These are phyloP conservation scores for Rachicladosporium sp. DNA, from an alignment of 2,329 filamentous ascomycete genomes.

Conservation along the genomic window DNA sequence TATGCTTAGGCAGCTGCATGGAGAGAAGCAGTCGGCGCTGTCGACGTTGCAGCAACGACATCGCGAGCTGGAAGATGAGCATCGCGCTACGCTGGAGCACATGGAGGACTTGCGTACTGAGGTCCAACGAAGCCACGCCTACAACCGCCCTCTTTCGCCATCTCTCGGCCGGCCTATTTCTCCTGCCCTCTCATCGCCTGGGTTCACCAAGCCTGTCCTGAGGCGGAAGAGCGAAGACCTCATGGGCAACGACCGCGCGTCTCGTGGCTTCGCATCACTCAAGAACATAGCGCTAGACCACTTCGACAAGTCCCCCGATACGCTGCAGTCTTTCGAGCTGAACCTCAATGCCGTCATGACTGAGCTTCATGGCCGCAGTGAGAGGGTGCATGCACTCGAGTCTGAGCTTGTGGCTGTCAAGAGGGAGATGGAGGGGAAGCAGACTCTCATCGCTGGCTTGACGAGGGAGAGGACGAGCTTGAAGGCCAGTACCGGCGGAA, in stretches of 20 bases:
- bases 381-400: conserved; percentile 83
- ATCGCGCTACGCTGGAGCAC: conserved; percentile 69
- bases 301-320: conserved; percentile 69
- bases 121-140: conserved; percentile 45
- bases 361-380: conserved; percentile 74
- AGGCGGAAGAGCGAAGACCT: conserved; percentile 22
- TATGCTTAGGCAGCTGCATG: conserved; percentile 55
- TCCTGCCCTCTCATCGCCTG: conserved; percentile 4
- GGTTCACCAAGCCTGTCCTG: conserved; percentile 43
- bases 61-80: conserved; percentile 67
- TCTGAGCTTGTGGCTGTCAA: conserved; percentile 69
- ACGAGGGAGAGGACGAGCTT: conserved; percentile 87
- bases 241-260: conserved; percentile 56
- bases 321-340: conserved; percentile 83
- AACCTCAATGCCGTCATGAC: conserved; percentile 88
- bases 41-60: conserved; percentile 65
- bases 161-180: conserved; percentile 28
- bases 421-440: conserved; percentile 96
- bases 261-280: conserved; percentile 79
- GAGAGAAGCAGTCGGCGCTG: conserved; percentile 66
- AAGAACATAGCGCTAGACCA: conserved; percentile 80
- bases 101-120: conserved; percentile 87
- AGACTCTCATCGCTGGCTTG: conserved; percentile 86
- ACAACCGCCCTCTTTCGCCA: conserved; percentile 12
- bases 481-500: conserved; percentile 53